Base-by-base conservation (phyloP, 192 early-diverging fungal species). In the Kickxella alabastrina region DNA sequence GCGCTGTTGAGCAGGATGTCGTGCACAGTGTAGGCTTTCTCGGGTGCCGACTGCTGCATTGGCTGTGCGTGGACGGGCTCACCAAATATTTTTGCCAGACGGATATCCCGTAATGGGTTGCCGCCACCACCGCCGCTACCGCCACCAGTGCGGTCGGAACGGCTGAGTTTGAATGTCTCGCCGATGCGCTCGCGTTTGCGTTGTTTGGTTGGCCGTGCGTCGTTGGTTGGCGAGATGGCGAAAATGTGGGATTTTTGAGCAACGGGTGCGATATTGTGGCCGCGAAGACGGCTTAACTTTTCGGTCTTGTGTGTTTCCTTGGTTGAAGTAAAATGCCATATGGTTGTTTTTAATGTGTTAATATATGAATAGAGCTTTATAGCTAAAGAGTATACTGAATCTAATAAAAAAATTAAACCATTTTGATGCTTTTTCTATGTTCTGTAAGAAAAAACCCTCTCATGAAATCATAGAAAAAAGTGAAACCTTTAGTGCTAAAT, bases 241-340 rank as follows among this genome's bases (percentile, higher is more conserved):
- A 40, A 51, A 26, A 12, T 21, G 18, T 9, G 10, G 39, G 17
- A 28, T 25, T 13, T 24, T 8, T 22, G 32, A 10, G 36, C 10
- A 14, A 12, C 43, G 19, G 21, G 22, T 19, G 31, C 23, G 35
- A 48, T n/a, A n/a, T n/a, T n/a, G n/a, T n/a, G n/a, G n/a, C n/a
- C n/a, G 37, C 28, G 10, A 28, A 10, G 35, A n/a, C 10, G 17
- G 19, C 10, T 41, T 15, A 24, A 47, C 24, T 40, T 35, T 27
- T 43, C 23, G 36, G 10, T 27, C 24, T 56, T 53, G 52, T 12
- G 40, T 13, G 44, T 57, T 57, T 22, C 65, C 65, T n/a, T 64
- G 72, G 52, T 50, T 68, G 34, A 57, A 75, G 18, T 64, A 75
- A 24, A 75, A 75, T 21, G 72, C 72, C 72, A 75, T 75, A 38